Conservation (phyloP, 2,329 filamentous ascomycete genomes). For the Pyrenophora teres region DNA sequence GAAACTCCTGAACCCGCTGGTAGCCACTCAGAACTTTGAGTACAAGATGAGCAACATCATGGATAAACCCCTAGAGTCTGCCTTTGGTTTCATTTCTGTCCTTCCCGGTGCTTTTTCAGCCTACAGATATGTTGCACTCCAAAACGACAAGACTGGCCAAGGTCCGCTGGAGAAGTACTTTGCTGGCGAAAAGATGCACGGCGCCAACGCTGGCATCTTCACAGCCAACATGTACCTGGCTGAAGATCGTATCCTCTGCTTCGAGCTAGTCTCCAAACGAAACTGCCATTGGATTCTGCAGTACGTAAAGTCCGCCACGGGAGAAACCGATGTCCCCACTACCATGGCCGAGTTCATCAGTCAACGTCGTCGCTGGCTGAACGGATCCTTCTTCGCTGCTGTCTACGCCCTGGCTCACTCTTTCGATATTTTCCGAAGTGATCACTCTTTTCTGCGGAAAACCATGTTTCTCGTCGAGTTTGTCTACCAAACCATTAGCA, state of each 20-base stretch:
- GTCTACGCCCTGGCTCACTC: constrained; percentile 95
- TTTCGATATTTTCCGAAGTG: constrained; percentile 92
- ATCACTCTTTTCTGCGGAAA: constrained; percentile 86
- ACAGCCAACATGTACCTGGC: constrained; percentile 99
- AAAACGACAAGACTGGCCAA: constrained; percentile 94
- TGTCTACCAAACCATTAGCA: constrained; percentile 90
- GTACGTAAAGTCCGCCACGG: constrained; percentile 96
- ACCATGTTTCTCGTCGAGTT: constrained; percentile 91
- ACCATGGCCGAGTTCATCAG: constrained; percentile 93
- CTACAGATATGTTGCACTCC: constrained; percentile 90
- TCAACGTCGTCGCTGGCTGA: constrained; percentile 94
- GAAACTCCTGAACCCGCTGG: constrained; percentile 88
- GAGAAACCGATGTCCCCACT: constrained; percentile 96
- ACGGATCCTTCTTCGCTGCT: constrained; percentile 97
- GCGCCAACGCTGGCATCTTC: constrained; percentile 91
- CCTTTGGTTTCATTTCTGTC: constrained; percentile 97
- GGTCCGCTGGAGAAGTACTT: constrained; percentile 97
- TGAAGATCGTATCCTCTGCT: constrained; percentile 98
- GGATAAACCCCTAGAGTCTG: constrained; percentile 95
- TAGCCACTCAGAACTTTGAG: constrained; percentile 97
- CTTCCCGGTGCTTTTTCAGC: constrained; percentile 98
- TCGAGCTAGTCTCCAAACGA: constrained; percentile 95
- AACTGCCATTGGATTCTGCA: constrained; percentile 98
- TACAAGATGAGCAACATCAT: constrained; percentile 99
- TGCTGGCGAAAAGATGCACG: constrained; percentile 93